These are phyloP conservation scores for Curvularia lunata DNA, from an alignment of 2,329 filamentous ascomycete genomes.

Conservation along the genomic window DNA sequence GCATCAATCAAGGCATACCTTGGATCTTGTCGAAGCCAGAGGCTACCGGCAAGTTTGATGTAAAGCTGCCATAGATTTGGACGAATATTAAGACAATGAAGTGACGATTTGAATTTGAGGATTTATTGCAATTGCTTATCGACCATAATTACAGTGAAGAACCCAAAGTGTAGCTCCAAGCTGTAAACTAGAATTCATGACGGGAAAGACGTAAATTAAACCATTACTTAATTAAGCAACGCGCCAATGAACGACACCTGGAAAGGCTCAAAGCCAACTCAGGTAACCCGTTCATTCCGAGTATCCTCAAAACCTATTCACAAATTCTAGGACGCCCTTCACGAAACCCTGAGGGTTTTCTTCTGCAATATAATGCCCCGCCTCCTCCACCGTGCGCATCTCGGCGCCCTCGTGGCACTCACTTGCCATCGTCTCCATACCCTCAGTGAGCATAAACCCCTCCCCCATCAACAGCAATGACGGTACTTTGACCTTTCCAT, in stretches of 20 bases:
- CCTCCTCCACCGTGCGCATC: neutral
- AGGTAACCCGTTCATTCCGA: neutral
- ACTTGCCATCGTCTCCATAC: neutral
- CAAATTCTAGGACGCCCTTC: neutral
- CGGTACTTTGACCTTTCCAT: conserved; percentile 1
- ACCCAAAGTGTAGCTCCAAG: neutral
- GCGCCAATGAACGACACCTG: neutral
- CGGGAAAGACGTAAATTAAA: neutral
- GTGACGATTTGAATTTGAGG: neutral
- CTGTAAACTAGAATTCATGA: neutral
- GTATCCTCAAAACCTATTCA: neutral
- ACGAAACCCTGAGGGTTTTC: neutral
- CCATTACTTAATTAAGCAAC: neutral
- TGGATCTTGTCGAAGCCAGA: conserved; percentile 51
- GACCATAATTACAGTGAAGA: neutral
- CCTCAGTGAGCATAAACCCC: neutral
- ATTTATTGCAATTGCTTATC: neutral
- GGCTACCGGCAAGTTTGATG: conserved; percentile 42
- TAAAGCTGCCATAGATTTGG: conserved; percentile 32
- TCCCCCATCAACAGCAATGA: neutral
- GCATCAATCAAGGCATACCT: conserved; percentile 53
- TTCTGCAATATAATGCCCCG: conserved; percentile 2
- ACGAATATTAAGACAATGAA: neutral
- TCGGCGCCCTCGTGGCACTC: conserved; percentile 1
- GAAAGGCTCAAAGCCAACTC: neutral